Evolutionary conservation across 2,329 filamentous ascomycete genomes (phyloP), one percentile per base, ranked within the genome.

Genomic region (Fusarium ambrosium): DNA sequence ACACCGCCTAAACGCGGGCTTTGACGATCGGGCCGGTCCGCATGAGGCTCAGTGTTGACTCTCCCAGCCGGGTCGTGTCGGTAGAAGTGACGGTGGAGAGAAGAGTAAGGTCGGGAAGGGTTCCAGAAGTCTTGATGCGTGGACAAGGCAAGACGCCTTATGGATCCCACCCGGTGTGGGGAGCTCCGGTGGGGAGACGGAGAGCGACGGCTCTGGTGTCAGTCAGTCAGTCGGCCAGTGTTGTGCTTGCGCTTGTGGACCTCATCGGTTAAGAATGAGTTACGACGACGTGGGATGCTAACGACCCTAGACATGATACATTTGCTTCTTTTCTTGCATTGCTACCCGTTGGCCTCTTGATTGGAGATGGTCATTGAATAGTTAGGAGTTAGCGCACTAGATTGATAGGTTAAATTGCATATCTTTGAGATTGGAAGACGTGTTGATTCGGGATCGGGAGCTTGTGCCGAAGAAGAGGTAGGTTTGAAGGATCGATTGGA

Each of bases 201-300:
- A 70, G 66, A 70, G 61, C 27, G 69, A 72, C 72, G 72, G 72
- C 72, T 74, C 65, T 74, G 60, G 48, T 64, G 64, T 69, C 27
- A 59, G 62, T 29, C 20, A 53, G 48, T 53, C 48, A 32, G 48
- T 53, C 43, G 43, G 9, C 43, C 48, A 53, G 48, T 53, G 48
- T 37, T 29, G 56, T 55, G 27, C 27, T 39, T 34, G 32, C 11
- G 32, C 11, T 34, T 62, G 72, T 72, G 72, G 68, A 69, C 51
- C 66, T 37, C 37, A 29, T 60, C 22, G 59, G 24, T 56, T 29
- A 59, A 56, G 64, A 56, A 51, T 64, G 62, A 58, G 43, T 48
- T 55, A 55, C 48, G 48, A 53, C 36, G 36, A 62, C 41, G 24
- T 37, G 64, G 45, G 59, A 56, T 59, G 34, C n/a, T 34, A 59